These are phyloP conservation scores for Gonapodya sp. DNA, from an alignment of 192 early-diverging fungal species.

Conservation along the genomic window DNA sequence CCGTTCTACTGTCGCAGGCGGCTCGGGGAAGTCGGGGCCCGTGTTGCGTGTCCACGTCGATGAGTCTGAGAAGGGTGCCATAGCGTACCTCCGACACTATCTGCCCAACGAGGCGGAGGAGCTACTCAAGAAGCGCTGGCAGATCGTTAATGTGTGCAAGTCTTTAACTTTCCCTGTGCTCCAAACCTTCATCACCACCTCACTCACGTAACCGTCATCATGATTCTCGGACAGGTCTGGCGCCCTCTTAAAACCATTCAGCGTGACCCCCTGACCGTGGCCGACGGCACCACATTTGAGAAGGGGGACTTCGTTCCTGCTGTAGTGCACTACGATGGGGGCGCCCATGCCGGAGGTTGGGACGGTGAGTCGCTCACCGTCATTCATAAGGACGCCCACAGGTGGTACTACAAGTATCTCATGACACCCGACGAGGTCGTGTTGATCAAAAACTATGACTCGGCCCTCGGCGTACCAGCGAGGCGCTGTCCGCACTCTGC, in stretches of 20 bases:
- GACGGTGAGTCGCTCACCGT: constrained; percentile 11
- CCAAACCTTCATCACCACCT: neutral
- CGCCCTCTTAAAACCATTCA: neutral
- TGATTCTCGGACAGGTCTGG: neutral
- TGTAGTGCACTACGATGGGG: constrained; percentile 9
- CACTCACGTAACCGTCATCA: too few relatives aligned
- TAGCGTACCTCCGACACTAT: constrained; percentile 7
- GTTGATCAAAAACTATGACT: constrained; percentile 11
- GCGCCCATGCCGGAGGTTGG: constrained; percentile 11
- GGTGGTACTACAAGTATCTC: constrained; percentile 7
- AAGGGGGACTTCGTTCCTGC: neutral
- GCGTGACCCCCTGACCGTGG: constrained; percentile 7
- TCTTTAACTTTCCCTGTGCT: neutral
- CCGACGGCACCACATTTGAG: constrained; percentile 8
- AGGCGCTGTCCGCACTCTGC: constrained; percentile 7
- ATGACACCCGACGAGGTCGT: constrained; percentile 8
- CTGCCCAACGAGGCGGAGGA: constrained; percentile 5
- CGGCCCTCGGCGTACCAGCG: neutral
- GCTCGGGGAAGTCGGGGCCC: constrained; percentile 5
- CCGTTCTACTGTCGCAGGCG: constrained; percentile 11
- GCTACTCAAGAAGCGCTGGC: constrained; percentile 7
- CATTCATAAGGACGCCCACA: neutral
- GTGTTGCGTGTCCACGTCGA: constrained; percentile 12
- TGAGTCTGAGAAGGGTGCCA: constrained; percentile 6
- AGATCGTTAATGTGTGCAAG: constrained; percentile 5